Evolutionary conservation across 371 early-diverging fungal genomes (phyloP), one percentile per base, ranked within the genome.

Genomic region (Mucor irregularis): DNA sequence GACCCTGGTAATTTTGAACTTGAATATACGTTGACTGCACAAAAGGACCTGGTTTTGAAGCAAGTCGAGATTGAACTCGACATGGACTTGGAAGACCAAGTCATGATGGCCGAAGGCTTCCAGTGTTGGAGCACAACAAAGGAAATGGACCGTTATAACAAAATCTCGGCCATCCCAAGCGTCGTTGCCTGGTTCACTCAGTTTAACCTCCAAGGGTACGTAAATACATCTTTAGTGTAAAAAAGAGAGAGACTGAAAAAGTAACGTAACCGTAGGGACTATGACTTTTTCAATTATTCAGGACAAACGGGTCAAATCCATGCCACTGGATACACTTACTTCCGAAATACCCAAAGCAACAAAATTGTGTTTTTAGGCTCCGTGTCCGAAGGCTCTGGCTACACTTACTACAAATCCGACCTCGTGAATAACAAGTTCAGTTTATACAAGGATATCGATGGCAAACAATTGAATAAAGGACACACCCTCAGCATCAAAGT

Each of bases 91-190:
- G 50, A 50, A 13, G 69, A 62, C 8, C 66, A 74, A 35, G 45
- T 65, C 7, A 66, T 80, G 69, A 53, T 80, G 37, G 77, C 82
- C 16, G 81, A 83, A 48, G 84, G 84, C 1, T 83, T 80, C 40
- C 81, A 83, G 48, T 76, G 79, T 29, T 83, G 84, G 84, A 77
- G 78, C 46, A 74, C 73, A 21, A 60, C 75, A 1, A 51, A 64
- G 24, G 78, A 78, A 58, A 29, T 74, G 38, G 61, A 46, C 11
- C 38, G 42, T 5, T 43, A 62, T 8, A 58, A 57, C 38, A 50
- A 54, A 21, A 59, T 78, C 9, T 55, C 64, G 9, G 50, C 68
- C 8, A 78, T 78, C 35, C 75, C 64, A 9, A 51, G 54, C 0
- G 49, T 66, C 0, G 63, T 78, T 7, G 55, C 73, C n/a, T 73